Evolutionary conservation across 495 filamentous ascomycete species (phyloP).

Genomic region (Ascodesmis nigricans): DNA sequence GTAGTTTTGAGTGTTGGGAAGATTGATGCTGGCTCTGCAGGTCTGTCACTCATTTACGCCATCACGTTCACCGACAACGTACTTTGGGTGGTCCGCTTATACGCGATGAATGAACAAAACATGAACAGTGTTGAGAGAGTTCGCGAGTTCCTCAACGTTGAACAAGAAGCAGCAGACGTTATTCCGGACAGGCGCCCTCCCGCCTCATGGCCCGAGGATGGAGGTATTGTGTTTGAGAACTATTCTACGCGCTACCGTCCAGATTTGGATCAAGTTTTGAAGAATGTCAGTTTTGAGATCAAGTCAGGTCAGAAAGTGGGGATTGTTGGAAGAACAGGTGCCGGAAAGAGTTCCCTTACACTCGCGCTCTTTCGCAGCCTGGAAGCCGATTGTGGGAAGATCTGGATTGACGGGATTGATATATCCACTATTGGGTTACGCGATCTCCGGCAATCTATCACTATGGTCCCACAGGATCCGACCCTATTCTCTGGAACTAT

Average conservation of each 20-base stretch:
- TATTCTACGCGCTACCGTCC: constrained; percentile 77
- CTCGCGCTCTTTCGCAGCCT: constrained; percentile 93
- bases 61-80: constrained; percentile 96
- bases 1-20: constrained; percentile 63
- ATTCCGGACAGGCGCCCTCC: constrained; percentile 59
- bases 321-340: constrained; percentile 89
- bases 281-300: constrained; percentile 67
- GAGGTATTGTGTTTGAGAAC: constrained; percentile 62
- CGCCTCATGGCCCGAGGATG: constrained; percentile 63
- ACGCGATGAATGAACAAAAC: constrained; percentile 88
- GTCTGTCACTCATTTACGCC: constrained; percentile 91
- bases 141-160: constrained; percentile 88
- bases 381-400: constrained; percentile 76
- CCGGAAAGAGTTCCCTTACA: constrained; percentile 89
- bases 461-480: constrained; percentile 95
- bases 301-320: constrained; percentile 78
- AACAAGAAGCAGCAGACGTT: constrained; percentile 68
- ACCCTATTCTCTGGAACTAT: constrained; percentile 95
- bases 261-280: constrained; percentile 71
- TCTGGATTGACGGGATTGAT: constrained; percentile 75
- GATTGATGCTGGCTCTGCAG: constrained; percentile 83
- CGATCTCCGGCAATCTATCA: constrained; percentile 81
- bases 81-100: constrained; percentile 90
- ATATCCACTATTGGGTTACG: constrained; percentile 72
- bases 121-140: constrained; percentile 97